Evolutionary conservation across 805 yeast genomes (phyloP), one percentile per base, ranked within the genome.

Genomic region (Teunomyces gatunensis): DNA sequence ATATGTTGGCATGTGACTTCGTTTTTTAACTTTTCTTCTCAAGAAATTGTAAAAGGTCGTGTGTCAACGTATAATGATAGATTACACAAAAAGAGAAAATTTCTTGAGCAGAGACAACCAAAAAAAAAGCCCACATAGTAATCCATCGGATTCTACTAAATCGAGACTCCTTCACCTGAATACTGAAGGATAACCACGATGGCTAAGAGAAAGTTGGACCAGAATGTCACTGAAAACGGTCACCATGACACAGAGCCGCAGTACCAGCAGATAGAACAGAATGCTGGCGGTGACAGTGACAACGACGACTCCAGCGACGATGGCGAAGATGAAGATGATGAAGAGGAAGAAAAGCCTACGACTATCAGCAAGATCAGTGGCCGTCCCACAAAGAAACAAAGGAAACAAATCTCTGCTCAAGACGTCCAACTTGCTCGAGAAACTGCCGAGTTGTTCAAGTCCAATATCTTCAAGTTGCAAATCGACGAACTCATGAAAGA

Each of bases 401-500:
- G 57, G 40, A 63, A 65, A 44, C 72, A 73, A 53, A 58, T 82
- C 20, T 71, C 87, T 0, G 83, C 94, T 0, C 91, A 89, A 56
- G 97, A 94, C 49, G 83, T 92, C 40, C 96, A 92, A 58, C 78
- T 87, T 2, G 96, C 97, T 0, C 79, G 96, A 57, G 97, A 91
- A 64, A 88, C 97, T 0, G 94, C 96, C 1, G 97, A 91, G 64
- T 71, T 92, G 40, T 94, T 91, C 81, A 89, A 91, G 61, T 89
- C 97, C 6, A 94, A 91, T 67, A 90, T 94, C 47, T 92, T 94
- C 82, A 94, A 94, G 65, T 69, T 94, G 48, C 96, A 94, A 70
- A 90, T 94, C 51, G 98, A 91, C 67, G 98, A 91, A 63, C 73
- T 94, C 35, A 71, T 94, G 56, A 80, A 81, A 55, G 98, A 92